Percentiles rank a stretch among this genome's conserved stretches.
Conservation (phyloP, 2,329 filamentous ascomycete species). For the Calonectria pauciramosa region DNA sequence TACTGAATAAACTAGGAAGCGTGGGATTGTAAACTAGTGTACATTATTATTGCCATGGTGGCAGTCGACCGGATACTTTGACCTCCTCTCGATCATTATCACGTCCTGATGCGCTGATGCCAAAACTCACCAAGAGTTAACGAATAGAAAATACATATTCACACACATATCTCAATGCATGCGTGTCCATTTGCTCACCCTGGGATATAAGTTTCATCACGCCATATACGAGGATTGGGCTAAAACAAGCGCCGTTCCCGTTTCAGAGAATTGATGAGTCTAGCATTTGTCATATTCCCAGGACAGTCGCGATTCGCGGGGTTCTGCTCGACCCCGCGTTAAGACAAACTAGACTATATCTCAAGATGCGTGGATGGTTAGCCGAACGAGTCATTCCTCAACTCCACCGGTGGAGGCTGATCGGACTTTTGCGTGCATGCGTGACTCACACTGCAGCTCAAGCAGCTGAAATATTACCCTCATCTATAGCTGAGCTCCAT, state of each 20-base stretch:
- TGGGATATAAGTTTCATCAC: not conserved
- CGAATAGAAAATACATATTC: not conserved
- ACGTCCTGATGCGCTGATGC: constrained; percentile 23
- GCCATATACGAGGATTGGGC: not conserved
- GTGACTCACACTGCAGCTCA: constrained; percentile 8
- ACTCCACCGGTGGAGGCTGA: not conserved
- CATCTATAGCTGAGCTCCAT: not conserved
- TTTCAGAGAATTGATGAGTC: not conserved
- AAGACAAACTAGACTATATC: not conserved
- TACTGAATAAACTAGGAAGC: constrained; percentile 17
- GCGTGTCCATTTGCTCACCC: not conserved
- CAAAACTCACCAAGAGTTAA: not conserved
- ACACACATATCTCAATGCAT: not conserved
- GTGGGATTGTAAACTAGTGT: constrained; percentile 42
- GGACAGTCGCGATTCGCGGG: not conserved
- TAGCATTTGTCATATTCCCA: not conserved
- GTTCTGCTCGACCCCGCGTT: not conserved
- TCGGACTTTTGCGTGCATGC: not conserved
- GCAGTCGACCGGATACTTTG: constrained; percentile 16
- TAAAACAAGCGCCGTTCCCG: not conserved
- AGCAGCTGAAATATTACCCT: not conserved
- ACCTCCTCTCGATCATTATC: constrained; percentile 29
- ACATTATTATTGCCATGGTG: constrained; percentile 33
- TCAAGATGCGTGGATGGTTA: not conserved
- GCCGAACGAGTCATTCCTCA: constrained; percentile 1